These are phyloP conservation scores for Lithospermum erythrorhizon DNA, from an alignment of 257 asterid species.

Conservation along the genomic window DNA sequence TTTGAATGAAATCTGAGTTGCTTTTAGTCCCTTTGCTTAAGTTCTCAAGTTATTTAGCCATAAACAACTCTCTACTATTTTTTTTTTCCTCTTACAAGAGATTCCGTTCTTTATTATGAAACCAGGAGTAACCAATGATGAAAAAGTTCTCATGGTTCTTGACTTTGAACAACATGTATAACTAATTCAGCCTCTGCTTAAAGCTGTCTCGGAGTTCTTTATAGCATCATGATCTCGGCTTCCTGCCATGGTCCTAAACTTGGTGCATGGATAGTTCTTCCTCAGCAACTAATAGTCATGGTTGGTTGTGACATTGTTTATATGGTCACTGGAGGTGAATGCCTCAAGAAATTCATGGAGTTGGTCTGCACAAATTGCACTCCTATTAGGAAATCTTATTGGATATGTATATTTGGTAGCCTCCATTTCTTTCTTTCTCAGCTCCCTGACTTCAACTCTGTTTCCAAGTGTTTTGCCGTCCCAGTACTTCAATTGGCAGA, in stretches of 20 bases:
- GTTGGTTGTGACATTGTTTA: constrained; percentile 35
- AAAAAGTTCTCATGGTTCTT: constrained; percentile 22
- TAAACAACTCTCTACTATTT: too few relatives aligned
- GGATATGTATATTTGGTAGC: constrained; percentile 17
- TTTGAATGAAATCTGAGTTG: too few relatives aligned
- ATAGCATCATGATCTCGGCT: constrained; percentile 29
- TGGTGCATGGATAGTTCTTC: constrained; percentile 28
- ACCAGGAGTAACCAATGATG: constrained; percentile 18
- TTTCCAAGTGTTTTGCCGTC: constrained; percentile 27
- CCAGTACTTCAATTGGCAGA: too few relatives aligned
- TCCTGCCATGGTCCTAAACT: constrained; percentile 21
- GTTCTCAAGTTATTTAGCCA: too few relatives aligned
- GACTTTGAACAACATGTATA: constrained; percentile 29
- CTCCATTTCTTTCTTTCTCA: constrained; percentile 34
- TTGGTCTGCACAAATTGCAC: constrained; percentile 5
- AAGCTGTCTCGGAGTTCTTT: constrained; percentile 24
- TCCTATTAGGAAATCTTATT: constrained; percentile 16
- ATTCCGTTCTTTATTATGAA: constrained; percentile 1
- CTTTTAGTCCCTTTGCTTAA: too few relatives aligned
- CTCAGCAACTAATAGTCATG: constrained; percentile 30
- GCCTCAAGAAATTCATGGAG: constrained; percentile 18
- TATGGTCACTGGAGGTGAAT: constrained; percentile 51
- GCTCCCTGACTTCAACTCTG: constrained; percentile 36
- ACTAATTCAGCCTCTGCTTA: constrained; percentile 26
- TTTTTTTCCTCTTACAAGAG: too few relatives aligned